Conservation (phyloP, 129 eudicot genomes). For the Flaveria ramosissima region DNA sequence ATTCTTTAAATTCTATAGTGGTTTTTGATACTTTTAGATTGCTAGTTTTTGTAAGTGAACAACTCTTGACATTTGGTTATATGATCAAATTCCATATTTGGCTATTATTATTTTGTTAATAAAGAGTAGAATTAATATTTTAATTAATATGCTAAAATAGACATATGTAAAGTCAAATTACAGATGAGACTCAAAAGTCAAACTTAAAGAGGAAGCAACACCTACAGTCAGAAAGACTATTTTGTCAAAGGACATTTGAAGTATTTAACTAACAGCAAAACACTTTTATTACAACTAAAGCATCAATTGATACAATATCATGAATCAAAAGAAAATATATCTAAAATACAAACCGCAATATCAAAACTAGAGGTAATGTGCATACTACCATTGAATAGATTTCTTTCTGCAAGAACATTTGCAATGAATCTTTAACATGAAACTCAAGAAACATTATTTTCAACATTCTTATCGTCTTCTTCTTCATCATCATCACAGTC, state of each 20-base stretch:
- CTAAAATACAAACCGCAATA: neutral
- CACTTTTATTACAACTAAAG: neutral
- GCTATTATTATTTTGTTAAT: too few relatives aligned
- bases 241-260: neutral
- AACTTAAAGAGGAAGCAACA: neutral
- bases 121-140: too few relatives aligned
- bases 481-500: conserved; percentile 20
- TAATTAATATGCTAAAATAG: neutral
- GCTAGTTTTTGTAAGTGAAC: neutral
- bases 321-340: neutral
- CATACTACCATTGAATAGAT: conserved; percentile 9
- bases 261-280: neutral
- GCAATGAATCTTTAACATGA: neutral
- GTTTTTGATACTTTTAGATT: neutral
- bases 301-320: conserved; percentile 14
- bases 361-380: conserved; percentile 23
- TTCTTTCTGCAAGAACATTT: neutral
- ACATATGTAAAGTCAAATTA: neutral
- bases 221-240: neutral
- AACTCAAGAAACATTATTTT: conserved; percentile 21
- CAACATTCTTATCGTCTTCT: conserved; percentile 16
- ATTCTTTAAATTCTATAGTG: too few relatives aligned
- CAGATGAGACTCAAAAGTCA: neutral
- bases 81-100: neutral
- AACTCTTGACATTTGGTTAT: neutral